Conservation (phyloP, 2,329 filamentous ascomycete species). For the Coniochaeta sp. region DNA sequence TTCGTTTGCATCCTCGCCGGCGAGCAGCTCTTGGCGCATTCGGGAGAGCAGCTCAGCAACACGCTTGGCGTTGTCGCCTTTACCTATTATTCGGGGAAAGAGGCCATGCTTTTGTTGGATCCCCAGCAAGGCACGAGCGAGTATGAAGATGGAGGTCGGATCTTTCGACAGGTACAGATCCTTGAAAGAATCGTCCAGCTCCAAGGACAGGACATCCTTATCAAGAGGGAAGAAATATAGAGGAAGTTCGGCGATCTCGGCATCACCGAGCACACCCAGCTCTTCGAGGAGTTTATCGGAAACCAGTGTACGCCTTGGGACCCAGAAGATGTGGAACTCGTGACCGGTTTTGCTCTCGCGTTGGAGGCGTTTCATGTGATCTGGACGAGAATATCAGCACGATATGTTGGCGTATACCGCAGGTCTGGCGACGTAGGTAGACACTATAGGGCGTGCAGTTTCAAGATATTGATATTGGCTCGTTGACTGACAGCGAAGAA, state of each 20-base stretch:
- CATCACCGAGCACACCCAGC: constrained; percentile 85
- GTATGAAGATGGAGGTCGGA: constrained; percentile 79
- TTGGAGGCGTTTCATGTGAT: constrained; percentile 84
- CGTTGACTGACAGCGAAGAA: constrained; percentile 7
- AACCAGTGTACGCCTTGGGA: constrained; percentile 83
- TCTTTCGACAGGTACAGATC: constrained; percentile 89
- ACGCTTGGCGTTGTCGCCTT: constrained; percentile 87
- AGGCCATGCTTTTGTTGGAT: constrained; percentile 88
- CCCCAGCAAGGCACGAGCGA: constrained; percentile 88
- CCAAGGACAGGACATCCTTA: constrained; percentile 82
- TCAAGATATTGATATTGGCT: constrained; percentile 7
- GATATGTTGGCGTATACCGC: constrained; percentile 43
- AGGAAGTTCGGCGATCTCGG: constrained; percentile 79
- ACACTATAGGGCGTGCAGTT: constrained; percentile 25
- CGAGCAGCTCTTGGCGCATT: constrained; percentile 84
- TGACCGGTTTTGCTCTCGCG: constrained; percentile 84
- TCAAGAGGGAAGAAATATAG: constrained; percentile 89
- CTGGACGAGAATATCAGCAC: constrained; percentile 56
- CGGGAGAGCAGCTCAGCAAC: constrained; percentile 80
- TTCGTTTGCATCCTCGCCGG: constrained; percentile 66
- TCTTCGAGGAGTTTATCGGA: constrained; percentile 90
- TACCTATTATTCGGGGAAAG: constrained; percentile 90
- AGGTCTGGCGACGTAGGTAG: constrained; percentile 19
- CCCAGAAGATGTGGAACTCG: constrained; percentile 96
- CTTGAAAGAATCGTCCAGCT: constrained; percentile 77